Conservation (phyloP, 2,329 filamentous ascomycete genomes). For the Zymoseptoria pseudotritici region DNA sequence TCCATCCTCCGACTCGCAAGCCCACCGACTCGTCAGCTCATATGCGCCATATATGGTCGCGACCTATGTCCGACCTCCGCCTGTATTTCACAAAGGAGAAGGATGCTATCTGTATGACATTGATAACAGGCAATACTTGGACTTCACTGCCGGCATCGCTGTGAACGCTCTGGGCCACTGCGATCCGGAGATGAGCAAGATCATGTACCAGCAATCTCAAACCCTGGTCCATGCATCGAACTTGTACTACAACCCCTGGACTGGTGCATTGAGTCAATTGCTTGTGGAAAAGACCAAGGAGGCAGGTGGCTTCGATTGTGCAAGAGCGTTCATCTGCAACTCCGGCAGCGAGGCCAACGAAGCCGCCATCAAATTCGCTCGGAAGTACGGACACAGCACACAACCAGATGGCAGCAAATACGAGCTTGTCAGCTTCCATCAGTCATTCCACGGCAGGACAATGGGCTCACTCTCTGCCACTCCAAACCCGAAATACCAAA, state of each 20-base stretch:
- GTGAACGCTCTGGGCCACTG: constrained; percentile 90
- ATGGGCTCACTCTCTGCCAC: constrained; percentile 95
- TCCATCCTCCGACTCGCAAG: constrained; percentile 65
- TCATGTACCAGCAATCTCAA: constrained; percentile 60
- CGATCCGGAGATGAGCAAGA: constrained; percentile 66
- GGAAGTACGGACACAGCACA: constrained; percentile 69
- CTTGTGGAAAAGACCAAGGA: constrained; percentile 74
- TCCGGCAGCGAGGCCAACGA: constrained; percentile 96
- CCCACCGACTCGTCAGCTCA: constrained; percentile 64
- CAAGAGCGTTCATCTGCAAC: constrained; percentile 86
- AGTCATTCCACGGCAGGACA: constrained; percentile 91
- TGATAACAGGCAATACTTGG: constrained; percentile 81
- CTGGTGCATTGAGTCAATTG: constrained; percentile 75
- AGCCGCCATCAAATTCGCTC: constrained; percentile 91
- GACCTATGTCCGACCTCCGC: constrained; percentile 83
- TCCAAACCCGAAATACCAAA: constrained; percentile 95
- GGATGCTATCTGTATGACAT: constrained; percentile 87
- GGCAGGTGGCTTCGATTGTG: constrained; percentile 72
- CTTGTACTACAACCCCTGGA: constrained; percentile 96
- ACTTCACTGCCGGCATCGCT: constrained; percentile 93
- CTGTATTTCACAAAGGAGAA: constrained; percentile 81
- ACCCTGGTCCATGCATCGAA: constrained; percentile 89
- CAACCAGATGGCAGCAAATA: constrained; percentile 49
- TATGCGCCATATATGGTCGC: constrained; percentile 87
- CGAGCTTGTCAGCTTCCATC: constrained; percentile 83